Conservation (phyloP, 1,284 basidiomycete genomes). For the Rhodotorula sp. region DNA sequence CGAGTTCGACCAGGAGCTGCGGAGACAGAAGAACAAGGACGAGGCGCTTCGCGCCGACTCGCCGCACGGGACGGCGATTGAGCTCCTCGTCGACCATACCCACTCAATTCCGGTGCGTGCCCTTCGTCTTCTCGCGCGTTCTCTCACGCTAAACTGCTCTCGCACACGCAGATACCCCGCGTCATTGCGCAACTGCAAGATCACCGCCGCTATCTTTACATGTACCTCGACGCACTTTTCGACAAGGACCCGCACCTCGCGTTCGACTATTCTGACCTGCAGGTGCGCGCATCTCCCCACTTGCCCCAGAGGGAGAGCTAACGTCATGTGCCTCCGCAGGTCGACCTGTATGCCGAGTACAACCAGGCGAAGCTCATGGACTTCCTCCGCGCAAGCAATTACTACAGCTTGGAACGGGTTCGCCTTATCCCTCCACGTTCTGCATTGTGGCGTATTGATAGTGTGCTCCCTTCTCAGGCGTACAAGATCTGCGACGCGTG, state of each 20-base stretch:
- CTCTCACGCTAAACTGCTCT: neutral
- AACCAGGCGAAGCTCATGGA: constrained; percentile 77
- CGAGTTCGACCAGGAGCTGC: constrained; percentile 89
- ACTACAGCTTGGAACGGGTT: constrained; percentile 84
- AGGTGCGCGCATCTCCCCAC: constrained; percentile 56
- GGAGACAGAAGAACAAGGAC: constrained; percentile 53
- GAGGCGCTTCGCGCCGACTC: constrained; percentile 20
- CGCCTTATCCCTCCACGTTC: constrained; percentile 25
- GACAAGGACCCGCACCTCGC: constrained; percentile 81
- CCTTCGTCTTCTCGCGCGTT: neutral
- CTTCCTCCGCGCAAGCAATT: constrained; percentile 86
- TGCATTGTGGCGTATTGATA: neutral
- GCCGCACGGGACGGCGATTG: constrained; percentile 68
- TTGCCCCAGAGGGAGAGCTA: neutral
- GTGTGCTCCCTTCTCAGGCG: constrained; percentile 59
- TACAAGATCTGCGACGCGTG: constrained; percentile 79
- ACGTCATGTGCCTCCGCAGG: constrained; percentile 54
- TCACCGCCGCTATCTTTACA: constrained; percentile 80
- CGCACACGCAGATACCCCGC: constrained; percentile 65
- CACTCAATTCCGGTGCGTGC: constrained; percentile 85
- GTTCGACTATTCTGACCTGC: constrained; percentile 77
- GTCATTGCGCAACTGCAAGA: constrained; percentile 84
- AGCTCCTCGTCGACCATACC: constrained; percentile 87
- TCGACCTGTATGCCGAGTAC: constrained; percentile 89
- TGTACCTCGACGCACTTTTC: constrained; percentile 89